These are phyloP conservation scores for Phaeotremella fagi DNA, from an alignment of 768 basidiomycete genomes.

Conservation along the genomic window DNA sequence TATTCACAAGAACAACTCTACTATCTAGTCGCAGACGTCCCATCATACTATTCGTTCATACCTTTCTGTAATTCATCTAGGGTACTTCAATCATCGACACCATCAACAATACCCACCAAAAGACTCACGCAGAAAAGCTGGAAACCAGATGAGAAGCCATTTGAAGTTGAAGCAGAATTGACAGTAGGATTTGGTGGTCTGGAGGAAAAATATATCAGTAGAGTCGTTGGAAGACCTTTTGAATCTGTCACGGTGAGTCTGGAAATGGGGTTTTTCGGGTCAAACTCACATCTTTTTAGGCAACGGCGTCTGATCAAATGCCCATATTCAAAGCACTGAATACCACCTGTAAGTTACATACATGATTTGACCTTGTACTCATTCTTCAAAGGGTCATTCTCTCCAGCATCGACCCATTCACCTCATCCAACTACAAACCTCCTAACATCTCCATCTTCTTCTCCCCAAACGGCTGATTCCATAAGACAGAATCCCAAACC, in stretches of 20 bases:
- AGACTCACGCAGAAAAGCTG: slow-evolving; percentile 15
- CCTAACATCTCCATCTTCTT: slow-evolving; percentile 9
- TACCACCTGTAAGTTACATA: slow-evolving; percentile 36
- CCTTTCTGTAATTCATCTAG: slow-evolving; percentile 79
- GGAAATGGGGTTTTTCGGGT: not conserved
- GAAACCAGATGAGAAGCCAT: slow-evolving; percentile 44
- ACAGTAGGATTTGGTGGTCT: slow-evolving; percentile 83
- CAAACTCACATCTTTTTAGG: slow-evolving; percentile 19
- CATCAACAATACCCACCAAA: not conserved
- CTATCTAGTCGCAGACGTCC: slow-evolving; percentile 77
- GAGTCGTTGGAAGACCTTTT: slow-evolving; percentile 71
- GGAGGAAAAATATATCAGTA: slow-evolving; percentile 79
- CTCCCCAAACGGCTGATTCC: not conserved
- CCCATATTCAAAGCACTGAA: slow-evolving; percentile 43
- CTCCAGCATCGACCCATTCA: slow-evolving; percentile 55
- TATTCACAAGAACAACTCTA: slow-evolving; percentile 77
- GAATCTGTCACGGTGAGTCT: slow-evolving; percentile 70
- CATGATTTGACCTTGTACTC: no score
- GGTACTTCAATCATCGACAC: slow-evolving; percentile 55
- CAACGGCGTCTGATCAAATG: slow-evolving; percentile 36
- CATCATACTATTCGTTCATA: slow-evolving; percentile 76
- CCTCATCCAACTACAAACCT: slow-evolving; percentile 47
- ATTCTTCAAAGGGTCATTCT: slow-evolving; percentile 60
- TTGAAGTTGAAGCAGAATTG: slow-evolving; percentile 74
- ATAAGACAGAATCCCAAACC: slow-evolving; percentile 7